Conservation (phyloP, 495 filamentous ascomycete species). For the Halenospora varia region DNA sequence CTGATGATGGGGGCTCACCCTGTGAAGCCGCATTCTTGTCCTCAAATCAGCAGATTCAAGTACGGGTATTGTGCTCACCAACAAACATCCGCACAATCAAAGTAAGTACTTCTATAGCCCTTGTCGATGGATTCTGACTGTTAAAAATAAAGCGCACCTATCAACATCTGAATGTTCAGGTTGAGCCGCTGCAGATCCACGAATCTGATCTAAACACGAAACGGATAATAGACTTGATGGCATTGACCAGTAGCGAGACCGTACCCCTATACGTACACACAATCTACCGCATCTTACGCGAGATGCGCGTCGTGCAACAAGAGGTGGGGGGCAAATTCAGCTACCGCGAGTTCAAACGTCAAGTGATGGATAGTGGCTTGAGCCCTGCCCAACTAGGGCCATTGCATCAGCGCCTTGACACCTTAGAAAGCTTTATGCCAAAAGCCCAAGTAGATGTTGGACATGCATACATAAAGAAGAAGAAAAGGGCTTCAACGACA, state of each 20-base stretch:
- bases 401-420: conserved; percentile 52
- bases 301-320: conserved; percentile 50
- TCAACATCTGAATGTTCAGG: conserved; percentile 37
- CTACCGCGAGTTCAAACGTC: conserved; percentile 45
- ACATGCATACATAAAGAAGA: not conserved
- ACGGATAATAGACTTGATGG: conserved; percentile 67
- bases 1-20: conserved; percentile 45
- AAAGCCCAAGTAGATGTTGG: not conserved
- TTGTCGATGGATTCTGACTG: conserved; percentile 8
- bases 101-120: conserved; percentile 28
- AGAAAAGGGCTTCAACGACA: not conserved
- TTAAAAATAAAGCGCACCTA: conserved; percentile 29
- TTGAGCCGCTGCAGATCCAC: conserved; percentile 53
- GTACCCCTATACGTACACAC: conserved; percentile 62
- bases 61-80: conserved; percentile 60
- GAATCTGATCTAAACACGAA: conserved; percentile 56
- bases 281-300: conserved; percentile 53
- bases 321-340: conserved; percentile 36
- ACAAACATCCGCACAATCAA: conserved; percentile 50
- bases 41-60: conserved; percentile 46
- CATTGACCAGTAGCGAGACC: conserved; percentile 41
- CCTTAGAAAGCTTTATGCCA: conserved; percentile 54
- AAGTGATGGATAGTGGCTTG: conserved; percentile 33
- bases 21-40: conserved; percentile 70
- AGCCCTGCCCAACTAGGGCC: conserved; percentile 42